Evolutionary conservation across 2,329 filamentous ascomycete genomes (phyloP).

Genomic region (Plenodomus tracheiphilus): DNA sequence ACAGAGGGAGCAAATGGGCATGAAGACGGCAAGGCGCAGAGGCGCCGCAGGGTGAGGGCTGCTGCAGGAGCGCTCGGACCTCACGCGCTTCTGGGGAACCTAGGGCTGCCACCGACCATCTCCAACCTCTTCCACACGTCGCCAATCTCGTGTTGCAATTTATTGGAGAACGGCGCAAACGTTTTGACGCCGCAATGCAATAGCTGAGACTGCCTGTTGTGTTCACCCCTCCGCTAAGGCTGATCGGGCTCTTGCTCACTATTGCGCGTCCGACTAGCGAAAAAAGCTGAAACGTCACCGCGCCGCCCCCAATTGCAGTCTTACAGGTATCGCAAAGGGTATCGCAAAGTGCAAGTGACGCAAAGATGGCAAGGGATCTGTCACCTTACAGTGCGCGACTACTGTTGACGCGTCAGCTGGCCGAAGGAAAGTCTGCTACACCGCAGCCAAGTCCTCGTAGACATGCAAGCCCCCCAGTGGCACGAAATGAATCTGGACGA

Average conservation of each 20-base stretch:
- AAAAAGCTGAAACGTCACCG: slow-evolving; percentile 15
- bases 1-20: slow-evolving; percentile 10
- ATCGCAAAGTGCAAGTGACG: slow-evolving; percentile 2
- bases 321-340: no score
- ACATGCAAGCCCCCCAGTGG: background rate
- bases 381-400: slow-evolving; percentile 39
- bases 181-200: slow-evolving; percentile 6
- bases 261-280: slow-evolving; percentile 1
- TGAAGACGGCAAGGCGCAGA: slow-evolving; percentile 4
- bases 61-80: slow-evolving; percentile 11
- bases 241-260: slow-evolving; percentile 2
- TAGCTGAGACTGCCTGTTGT: slow-evolving; percentile 5
- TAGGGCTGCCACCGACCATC: slow-evolving; percentile 6
- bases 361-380: slow-evolving; percentile 31
- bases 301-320: slow-evolving; percentile 7
- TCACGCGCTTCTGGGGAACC: slow-evolving; percentile 9
- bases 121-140: background rate
- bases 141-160: background rate
- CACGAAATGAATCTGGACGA: slow-evolving; percentile 13
- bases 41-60: slow-evolving; percentile 6
- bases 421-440: slow-evolving; percentile 15
- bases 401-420: slow-evolving; percentile 32
- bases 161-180: background rate
- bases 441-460: slow-evolving; percentile 17
- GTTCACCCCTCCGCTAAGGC: slow-evolving; percentile 3